These are phyloP conservation scores for Coniella vitis DNA, from an alignment of 2,329 filamentous ascomycete species.

Conservation along the genomic window DNA sequence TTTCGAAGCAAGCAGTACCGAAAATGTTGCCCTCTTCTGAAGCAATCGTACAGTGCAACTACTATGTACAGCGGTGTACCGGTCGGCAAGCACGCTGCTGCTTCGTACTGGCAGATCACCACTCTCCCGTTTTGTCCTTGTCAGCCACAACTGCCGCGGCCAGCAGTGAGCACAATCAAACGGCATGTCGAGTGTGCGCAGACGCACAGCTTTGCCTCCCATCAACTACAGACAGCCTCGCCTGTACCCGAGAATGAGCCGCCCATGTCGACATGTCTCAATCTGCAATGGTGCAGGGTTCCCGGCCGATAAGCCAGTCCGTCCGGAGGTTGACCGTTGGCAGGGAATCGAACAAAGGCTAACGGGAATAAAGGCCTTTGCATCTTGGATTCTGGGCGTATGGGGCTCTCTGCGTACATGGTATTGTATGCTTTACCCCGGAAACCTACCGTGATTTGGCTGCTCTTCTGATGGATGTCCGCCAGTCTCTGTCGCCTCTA, in stretches of 20 bases:
- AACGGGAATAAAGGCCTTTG: constrained; percentile 14
- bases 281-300: neutral
- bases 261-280: neutral
- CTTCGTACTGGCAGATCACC: too few relatives aligned
- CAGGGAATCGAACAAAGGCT: constrained; percentile 4
- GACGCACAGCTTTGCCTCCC: too few relatives aligned
- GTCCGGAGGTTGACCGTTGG: constrained; percentile 14
- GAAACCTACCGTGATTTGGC: constrained; percentile 2
- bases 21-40: neutral
- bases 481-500: constrained; percentile 5
- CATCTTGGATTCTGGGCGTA: neutral
- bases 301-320: constrained; percentile 7
- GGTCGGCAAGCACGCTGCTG: too few relatives aligned
- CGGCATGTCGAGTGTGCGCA: too few relatives aligned
- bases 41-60: too few relatives aligned
- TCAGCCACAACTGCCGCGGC: too few relatives aligned
- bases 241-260: neutral
- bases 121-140: too few relatives aligned
- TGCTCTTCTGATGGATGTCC: constrained; percentile 2
- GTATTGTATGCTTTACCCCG: constrained; percentile 1
- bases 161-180: too few relatives aligned
- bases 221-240: neutral
- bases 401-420: too few relatives aligned
- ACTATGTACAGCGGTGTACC: too few relatives aligned
- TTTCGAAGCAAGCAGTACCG: too few relatives aligned